Base-by-base conservation (phyloP, 1,284 basidiomycete species). In the Ustilago trichophora region DNA sequence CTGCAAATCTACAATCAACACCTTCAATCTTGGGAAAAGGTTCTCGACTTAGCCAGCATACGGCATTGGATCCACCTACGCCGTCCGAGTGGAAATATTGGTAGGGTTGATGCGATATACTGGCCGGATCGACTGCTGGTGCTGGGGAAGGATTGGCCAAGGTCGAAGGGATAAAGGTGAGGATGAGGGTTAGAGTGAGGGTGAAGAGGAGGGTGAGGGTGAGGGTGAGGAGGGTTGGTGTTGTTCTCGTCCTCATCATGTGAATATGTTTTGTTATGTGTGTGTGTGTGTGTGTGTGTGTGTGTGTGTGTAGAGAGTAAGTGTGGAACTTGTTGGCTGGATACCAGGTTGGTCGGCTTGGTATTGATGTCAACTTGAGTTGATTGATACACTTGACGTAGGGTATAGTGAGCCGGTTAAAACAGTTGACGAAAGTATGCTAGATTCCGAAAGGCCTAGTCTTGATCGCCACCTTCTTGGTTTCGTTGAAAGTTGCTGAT, bases 71-170 rank as follows among this genome's bases (percentile, higher is more conserved):
- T 1, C 56, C 56, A 2, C 60, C 56, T 7, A 54, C 43, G 4
- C 56, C 49, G 43, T 64, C 60, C 5, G 21, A 19, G 37, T 49
- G 60, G 41, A 56, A 70, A 42, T 65, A 70, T 29, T 70, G 67
- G 35, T 70, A 70, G 0, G 67, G 62, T 3, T 49, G 22, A 9
- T 43, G 25, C 7, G 53, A 21, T 18, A 64, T 18, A 6, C 31
- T 16, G 3, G 32, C 34, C 5, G 41, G 44, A 24, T 56, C 45
- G 4, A 54, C 45, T 13, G 27, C 56, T 0, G 26, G 19, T 16
- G 38, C 24, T 2, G 19, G 5, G 19, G 37, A 9, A 9, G 11
- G 11, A n/a, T n/a, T n/a, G n/a, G n/a, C n/a, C n/a, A n/a, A n/a
- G n/a, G n/a, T n/a, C 11, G 37, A 16, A 21, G 27, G 6, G 27